Evolutionary conservation across 495 filamentous ascomycete species (phyloP), one percentile per base, ranked within the genome.

Genomic region (Aspergillus sclerotiicarbonarius): DNA sequence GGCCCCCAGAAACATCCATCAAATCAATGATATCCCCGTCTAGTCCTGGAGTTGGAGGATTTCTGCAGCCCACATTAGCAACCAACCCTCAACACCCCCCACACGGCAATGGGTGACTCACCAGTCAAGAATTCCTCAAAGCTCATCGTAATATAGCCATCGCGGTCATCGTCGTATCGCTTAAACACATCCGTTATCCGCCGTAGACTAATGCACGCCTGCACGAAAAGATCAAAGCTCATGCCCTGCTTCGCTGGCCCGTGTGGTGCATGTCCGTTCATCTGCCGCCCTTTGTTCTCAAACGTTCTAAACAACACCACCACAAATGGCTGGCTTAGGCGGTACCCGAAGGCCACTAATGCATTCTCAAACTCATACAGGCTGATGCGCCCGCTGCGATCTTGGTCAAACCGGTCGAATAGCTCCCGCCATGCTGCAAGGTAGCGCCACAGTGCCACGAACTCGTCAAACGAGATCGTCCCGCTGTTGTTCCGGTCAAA

Each of bases 111-210:
- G 37, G 37, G 37, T n/a, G 19, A 67, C 78, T 65, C 63, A 83
- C 81, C 88, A 16, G 85, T 89, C 69, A 91, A 78, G 67, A 90
- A 90, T 59, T 90, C 86, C 74, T 91, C 88, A 67, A 92, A 92
- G 66, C 87, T 90, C 52, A 92, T 69, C 7, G 88, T 91, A 53
- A 92, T 90, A 67, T 87, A 95, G 32, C 94, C 94, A 75, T 98
- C 94, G 31, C 94, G 84, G 73, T 98, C 94, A 58, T 96, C 90
- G 61, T 98, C 94, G 73, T 98, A 98, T 69, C 89, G 91, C 85
- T 98, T 98, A 71, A 98, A 98, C 18, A 97, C 93, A 71, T 98
- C 94, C 60, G 94, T 98, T 93, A 98, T 97, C 58, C 95, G 82
- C 82, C 96, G 95, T 63, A 98, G 77, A 67, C 84, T 88, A 66